phyloP scores from a whole-genome alignment of 163 green algal genomes.

The Chloromonas sp. region DNA sequence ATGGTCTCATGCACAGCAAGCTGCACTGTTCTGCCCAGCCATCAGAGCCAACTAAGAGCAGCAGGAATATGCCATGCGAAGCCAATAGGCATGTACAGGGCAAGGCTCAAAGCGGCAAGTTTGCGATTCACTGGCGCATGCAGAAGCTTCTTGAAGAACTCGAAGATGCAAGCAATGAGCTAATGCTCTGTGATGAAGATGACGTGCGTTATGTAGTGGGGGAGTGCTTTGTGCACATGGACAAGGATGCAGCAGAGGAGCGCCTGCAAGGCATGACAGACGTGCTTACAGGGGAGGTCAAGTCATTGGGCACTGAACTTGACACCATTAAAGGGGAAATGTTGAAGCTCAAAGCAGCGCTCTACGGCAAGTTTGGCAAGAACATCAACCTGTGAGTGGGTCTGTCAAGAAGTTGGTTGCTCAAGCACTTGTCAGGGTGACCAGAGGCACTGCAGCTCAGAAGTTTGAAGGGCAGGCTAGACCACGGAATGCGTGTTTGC shows the following conservation, averaged over 20 bases:
- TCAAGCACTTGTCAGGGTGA: too few relatives aligned
- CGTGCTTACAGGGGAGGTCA: constrained; percentile 33
- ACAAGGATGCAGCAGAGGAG: constrained; percentile 65
- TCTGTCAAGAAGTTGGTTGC: too few relatives aligned
- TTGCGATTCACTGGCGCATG: not conserved
- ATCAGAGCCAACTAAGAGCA: not conserved
- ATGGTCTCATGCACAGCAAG: not conserved
- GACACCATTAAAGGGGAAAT: constrained; percentile 33
- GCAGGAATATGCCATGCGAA: not conserved
- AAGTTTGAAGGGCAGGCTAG: too few relatives aligned
- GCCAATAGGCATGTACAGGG: too few relatives aligned
- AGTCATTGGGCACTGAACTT: constrained; percentile 37
- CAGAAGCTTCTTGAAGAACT: constrained; percentile 67
- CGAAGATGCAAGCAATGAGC: constrained; percentile 70
- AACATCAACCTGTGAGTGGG: constrained; percentile 50
- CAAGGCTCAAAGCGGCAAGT: too few relatives aligned
- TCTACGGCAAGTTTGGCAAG: constrained; percentile 83
- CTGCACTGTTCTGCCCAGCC: not conserved
- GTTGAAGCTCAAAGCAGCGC: constrained; percentile 59
- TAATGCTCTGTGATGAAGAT: constrained; percentile 84
- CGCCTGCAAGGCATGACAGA: constrained; percentile 46
- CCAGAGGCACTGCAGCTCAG: too few relatives aligned
- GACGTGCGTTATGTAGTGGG: constrained; percentile 61
- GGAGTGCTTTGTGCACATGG: constrained; percentile 72
- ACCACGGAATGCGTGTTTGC: too few relatives aligned